Evolutionary conservation across 2,329 filamentous ascomycete species (phyloP).

Genomic region (Hortaea sp.): DNA sequence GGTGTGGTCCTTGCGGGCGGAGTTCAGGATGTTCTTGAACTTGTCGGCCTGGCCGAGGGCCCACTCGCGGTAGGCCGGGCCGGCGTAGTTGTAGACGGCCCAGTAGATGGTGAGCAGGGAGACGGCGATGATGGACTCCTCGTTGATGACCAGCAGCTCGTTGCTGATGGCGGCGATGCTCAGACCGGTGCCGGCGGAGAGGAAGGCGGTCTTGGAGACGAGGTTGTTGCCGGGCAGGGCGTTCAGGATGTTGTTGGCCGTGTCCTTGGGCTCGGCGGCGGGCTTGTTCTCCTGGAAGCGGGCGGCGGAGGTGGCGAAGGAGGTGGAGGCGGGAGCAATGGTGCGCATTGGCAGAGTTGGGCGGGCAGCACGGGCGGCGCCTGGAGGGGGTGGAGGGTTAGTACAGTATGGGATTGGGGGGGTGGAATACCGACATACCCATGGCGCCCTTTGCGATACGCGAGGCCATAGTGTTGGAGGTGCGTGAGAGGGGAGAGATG

Average conservation of each 20-base stretch:
- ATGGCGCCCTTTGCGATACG: slow-evolving; percentile 91
- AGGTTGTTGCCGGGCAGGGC: slow-evolving; percentile 84
- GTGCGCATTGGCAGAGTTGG: slow-evolving; percentile 57
- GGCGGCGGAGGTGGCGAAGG: slow-evolving; percentile 54
- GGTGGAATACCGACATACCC: slow-evolving; percentile 52
- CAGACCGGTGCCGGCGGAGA: slow-evolving; percentile 83
- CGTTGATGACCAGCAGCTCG: slow-evolving; percentile 99
- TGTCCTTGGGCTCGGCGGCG: slow-evolving; percentile 84
- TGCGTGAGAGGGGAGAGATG: neutral
- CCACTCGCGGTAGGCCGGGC: slow-evolving; percentile 87
- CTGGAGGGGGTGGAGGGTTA: slow-evolving; percentile 37
- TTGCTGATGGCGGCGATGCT: slow-evolving; percentile 96
- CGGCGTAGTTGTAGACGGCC: slow-evolving; percentile 85
- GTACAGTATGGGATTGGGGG: neutral
- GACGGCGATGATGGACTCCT: slow-evolving; percentile 92
- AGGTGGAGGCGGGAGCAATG: slow-evolving; percentile 63
- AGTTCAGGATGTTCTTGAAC: slow-evolving; percentile 91
- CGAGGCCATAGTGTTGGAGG: slow-evolving; percentile 75
- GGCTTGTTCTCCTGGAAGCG: slow-evolving; percentile 55
- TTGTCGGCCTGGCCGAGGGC: slow-evolving; percentile 79
- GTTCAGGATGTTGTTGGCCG: slow-evolving; percentile 92
- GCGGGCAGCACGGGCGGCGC: slow-evolving; percentile 63
- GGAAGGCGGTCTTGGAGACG: slow-evolving; percentile 91
- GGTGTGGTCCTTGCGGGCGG: slow-evolving; percentile 88
- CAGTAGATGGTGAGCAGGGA: slow-evolving; percentile 89